phyloP scores from a whole-genome alignment of 495 filamentous ascomycete species.

The Penicillium coprophilum region DNA sequence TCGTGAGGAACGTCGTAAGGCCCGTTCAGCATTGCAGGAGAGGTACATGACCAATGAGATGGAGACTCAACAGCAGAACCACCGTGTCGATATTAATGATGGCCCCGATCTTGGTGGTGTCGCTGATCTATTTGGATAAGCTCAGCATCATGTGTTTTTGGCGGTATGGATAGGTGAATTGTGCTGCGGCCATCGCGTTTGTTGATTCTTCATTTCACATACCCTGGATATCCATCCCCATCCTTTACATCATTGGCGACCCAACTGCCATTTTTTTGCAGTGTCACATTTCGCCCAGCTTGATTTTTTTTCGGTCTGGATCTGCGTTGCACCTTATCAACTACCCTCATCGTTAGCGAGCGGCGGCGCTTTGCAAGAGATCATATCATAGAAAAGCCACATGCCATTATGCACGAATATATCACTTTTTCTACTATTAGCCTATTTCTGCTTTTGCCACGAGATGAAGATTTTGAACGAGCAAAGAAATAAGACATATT shows the following conservation, averaged over 20 bases:
- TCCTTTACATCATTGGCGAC: background rate
- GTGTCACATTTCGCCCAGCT: background rate
- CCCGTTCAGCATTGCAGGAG: slow-evolving; percentile 53
- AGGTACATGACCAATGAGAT: slow-evolving; percentile 55
- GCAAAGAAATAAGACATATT: slow-evolving; percentile 27
- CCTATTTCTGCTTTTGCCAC: background rate
- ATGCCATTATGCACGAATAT: background rate
- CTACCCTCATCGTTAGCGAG: slow-evolving; percentile 19
- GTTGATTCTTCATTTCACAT: background rate
- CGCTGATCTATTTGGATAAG: slow-evolving; percentile 65
- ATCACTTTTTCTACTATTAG: background rate
- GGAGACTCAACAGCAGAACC: slow-evolving; percentile 44
- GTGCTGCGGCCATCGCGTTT: background rate
- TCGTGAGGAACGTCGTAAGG: slow-evolving; percentile 51
- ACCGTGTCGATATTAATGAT: slow-evolving; percentile 53
- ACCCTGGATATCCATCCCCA: background rate
- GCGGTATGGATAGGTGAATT: background rate
- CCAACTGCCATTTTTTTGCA: slow-evolving; percentile 3
- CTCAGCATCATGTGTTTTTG: background rate
- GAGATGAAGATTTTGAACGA: background rate
- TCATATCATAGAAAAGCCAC: slow-evolving; percentile 6
- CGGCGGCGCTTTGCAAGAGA: slow-evolving; percentile 4
- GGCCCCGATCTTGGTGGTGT: slow-evolving; percentile 63
- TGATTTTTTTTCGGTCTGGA: slow-evolving; percentile 4
- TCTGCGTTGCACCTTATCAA: slow-evolving; percentile 18